Base-by-base conservation (phyloP, 1,284 basidiomycete species). In the Psilocybe mexicana region DNA sequence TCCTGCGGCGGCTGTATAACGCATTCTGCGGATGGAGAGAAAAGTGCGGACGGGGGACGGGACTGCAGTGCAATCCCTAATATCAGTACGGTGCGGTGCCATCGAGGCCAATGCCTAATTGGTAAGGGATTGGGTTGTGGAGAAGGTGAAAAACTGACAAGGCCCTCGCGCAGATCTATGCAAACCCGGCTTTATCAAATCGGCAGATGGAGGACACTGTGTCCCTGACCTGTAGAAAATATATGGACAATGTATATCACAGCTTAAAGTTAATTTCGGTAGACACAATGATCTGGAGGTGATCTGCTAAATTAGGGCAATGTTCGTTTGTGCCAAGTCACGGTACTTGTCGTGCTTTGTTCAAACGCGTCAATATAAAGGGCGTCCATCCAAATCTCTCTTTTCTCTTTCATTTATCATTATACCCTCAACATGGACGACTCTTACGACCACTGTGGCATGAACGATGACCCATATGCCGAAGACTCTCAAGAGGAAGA, bases 61-160 rank as follows among this genome's bases (percentile, higher is more conserved):
- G 70, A 71, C 50, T 71, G 68, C 54, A 70, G 66, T 53, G 61
- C 63, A 12, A 71, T 70, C 40, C 64, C 68, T 5, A 59, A 66
- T 46, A 66, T 69, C n/a, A 61, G 62, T 30, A 35, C 60, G 6
- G 68, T 71, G 18, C 51, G 57, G 12, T 69, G 68, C 57, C 55
- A 51, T 0, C 53, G 49, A 25, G 60, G 65, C 7, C 43, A 57
- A 35, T 70, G 68, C 45, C 18, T 62, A 4, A 66, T 70, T 23
- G 57, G 67, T 69, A 49, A 61, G 59, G 58, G 18, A 3, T 24
- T 51, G 1, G 33, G 44, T 48, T 51, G 57, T 42, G 35, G 42
- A 14, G 14, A 47, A 38, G 14, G 40, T 33, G 23, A 26, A 23
- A 40, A 46, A 28, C 38, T 40, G 35, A 36, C 23, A 2, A 25